Base-by-base conservation (phyloP, 768 basidiomycete genomes). In the Agrocybe chaxingu region DNA sequence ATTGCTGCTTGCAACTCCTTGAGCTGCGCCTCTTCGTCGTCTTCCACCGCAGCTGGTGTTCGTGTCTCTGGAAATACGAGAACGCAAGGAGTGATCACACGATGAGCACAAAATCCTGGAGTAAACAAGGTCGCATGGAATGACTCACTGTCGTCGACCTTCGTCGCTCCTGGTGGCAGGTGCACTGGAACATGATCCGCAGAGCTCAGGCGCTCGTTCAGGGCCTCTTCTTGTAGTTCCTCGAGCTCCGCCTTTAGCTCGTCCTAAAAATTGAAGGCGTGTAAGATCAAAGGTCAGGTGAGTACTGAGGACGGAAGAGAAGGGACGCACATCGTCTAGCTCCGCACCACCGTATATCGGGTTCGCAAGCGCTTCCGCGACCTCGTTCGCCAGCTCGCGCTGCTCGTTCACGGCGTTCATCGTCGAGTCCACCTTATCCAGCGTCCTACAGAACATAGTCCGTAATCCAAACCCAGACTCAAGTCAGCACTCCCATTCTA, bases 171-270 rank as follows among this genome's bases (percentile, higher is more conserved):
- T 33, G 81, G 75, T 29, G 95, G 96, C 50, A 84, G 70, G 66
- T 97, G 93, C 51, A 89, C 75, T 42, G 97, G 97, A 32, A 82
- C 97, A 61, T 87, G 85, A 52, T 98, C 94, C 7, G 93, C 94
- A 12, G 85, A 90, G 53, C 78, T 82, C 57, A 99, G 73, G 59
- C 89, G 79, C 46, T 87, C 85, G 69, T 96, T 88, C 55, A 99
- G 77, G 57, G 85, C 80, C 41, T 93, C 91, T 64, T 95, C 84
- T 68, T 98, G 93, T 40, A 98, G 73, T 16, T 91, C 88, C 9
- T 85, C 88, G 31, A 99, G 73, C 64, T 98, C 90, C 18, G 76
- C 73, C 59, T 78, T 78, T 53, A 99, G 76, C 12, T 84, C 87
- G 44, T 88, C 89, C 89, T 97, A 63, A 38, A 42, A 50, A 41